Evolutionary conservation across 495 filamentous ascomycete genomes (phyloP).

Genomic region (Tuber aestivum): DNA sequence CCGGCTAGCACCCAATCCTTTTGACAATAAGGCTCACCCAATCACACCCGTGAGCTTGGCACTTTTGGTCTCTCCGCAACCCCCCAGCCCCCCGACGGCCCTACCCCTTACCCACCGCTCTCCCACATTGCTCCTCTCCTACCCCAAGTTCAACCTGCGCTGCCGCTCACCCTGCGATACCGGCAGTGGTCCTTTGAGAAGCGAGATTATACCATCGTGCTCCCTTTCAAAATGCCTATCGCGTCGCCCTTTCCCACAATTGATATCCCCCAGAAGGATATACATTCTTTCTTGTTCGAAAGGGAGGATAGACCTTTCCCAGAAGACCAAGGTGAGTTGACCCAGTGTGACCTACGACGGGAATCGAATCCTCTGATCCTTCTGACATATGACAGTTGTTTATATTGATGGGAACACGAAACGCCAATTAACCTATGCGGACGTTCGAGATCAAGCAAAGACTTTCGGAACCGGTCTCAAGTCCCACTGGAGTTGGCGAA

Average conservation of each 20-base stretch:
- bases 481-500: conserved; percentile 65
- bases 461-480: conserved; percentile 77
- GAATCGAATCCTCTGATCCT: conserved; percentile 11
- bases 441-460: conserved; percentile 58
- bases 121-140: neutral
- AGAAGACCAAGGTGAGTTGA: conserved; percentile 56
- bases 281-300: conserved; percentile 77
- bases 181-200: neutral
- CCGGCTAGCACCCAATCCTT: neutral
- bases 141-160: neutral
- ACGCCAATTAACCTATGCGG: conserved; percentile 67
- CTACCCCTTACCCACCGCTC: neutral
- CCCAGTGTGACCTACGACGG: neutral
- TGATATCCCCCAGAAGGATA: conserved; percentile 60
- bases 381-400: conserved; percentile 54
- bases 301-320: conserved; percentile 60
- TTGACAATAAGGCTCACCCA: neutral
- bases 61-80: neutral
- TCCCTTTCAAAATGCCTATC: conserved; percentile 48
- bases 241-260: conserved; percentile 53
- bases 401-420: conserved; percentile 69
- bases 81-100: neutral
- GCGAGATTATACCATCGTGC: neutral
- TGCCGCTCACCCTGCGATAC: neutral
- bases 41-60: neutral